phyloP scores from a whole-genome alignment of 257 asterid genomes.

The Capsicum rhomboideum region DNA sequence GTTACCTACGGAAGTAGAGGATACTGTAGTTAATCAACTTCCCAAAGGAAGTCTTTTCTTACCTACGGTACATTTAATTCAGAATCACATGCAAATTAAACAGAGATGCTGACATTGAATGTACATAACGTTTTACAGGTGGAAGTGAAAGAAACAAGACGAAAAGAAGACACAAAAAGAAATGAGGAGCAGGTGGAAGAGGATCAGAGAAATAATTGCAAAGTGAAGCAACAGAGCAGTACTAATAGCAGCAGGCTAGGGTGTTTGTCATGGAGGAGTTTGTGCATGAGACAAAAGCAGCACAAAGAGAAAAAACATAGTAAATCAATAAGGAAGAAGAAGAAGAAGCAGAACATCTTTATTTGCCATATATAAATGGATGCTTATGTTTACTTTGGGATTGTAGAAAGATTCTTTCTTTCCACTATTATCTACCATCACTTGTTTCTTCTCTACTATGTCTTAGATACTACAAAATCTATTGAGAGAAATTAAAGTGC shows the following conservation, averaged over 20 bases:
- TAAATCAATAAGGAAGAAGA: conserved; percentile 8
- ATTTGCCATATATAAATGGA: conserved; percentile 39
- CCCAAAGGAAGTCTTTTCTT: background rate
- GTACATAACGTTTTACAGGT: background rate
- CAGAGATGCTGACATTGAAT: background rate
- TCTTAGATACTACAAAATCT: background rate
- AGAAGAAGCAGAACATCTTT: conserved; percentile 19
- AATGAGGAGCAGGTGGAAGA: conserved; percentile 12
- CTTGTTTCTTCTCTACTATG: background rate
- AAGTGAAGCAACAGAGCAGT: conserved; percentile 15
- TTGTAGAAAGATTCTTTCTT: background rate
- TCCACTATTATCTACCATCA: background rate
- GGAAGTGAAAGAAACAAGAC: conserved; percentile 27
- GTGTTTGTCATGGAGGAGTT: conserved; percentile 42
- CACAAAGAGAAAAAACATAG: conserved; percentile 25
- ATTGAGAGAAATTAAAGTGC: background rate
- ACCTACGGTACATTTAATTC: background rate
- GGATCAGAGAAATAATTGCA: conserved; percentile 18
- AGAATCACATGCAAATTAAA: background rate
- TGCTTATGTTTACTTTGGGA: conserved; percentile 13
- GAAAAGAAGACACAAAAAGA: conserved; percentile 17
- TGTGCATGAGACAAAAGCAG: conserved; percentile 28
- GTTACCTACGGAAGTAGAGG: too few species aligned
- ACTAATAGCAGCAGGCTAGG: conserved; percentile 17
- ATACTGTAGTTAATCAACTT: background rate